Conservation (phyloP, 352 stramenopile species). For the Nothophytophthora sp. region DNA sequence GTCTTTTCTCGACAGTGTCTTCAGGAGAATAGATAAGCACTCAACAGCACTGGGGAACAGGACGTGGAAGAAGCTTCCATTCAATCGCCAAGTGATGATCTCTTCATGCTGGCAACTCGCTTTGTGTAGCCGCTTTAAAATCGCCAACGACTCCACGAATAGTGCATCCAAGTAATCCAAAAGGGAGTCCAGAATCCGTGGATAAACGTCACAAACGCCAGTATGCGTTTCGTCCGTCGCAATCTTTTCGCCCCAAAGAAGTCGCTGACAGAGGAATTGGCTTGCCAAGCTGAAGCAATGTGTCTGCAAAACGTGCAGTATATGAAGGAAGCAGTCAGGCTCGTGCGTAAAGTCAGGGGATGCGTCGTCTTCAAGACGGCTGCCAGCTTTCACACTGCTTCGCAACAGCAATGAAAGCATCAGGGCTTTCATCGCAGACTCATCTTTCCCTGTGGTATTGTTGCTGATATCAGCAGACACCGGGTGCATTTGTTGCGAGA, state of each 20-base stretch:
- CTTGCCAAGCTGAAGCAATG: conserved; percentile 41
- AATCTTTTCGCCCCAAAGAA: neutral
- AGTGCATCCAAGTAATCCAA: conserved; percentile 42
- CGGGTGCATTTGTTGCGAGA: neutral
- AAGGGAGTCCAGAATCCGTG: conserved; percentile 28
- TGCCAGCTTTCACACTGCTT: conserved; percentile 20
- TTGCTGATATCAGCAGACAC: neutral
- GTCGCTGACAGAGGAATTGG: conserved; percentile 1
- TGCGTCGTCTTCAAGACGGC: conserved; percentile 19
- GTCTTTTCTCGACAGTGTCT: neutral
- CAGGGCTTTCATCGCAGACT: conserved; percentile 14
- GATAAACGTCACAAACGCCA: neutral
- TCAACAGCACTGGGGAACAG: conserved; percentile 52
- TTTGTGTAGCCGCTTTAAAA: conserved; percentile 56
- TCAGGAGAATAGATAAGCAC: conserved; percentile 35
- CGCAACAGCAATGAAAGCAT: conserved; percentile 26
- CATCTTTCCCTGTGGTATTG: conserved; percentile 2
- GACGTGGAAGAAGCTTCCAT: conserved; percentile 49
- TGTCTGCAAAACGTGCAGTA: conserved; percentile 41
- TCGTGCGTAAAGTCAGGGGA: conserved; percentile 11
- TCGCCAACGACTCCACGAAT: conserved; percentile 25
- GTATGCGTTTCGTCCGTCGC: neutral
- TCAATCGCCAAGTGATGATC: conserved; percentile 44
- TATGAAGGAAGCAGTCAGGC: conserved; percentile 29
- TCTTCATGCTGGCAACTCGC: conserved; percentile 57